Evolutionary conservation across 148 eudicot genomes (phyloP), one percentile per base, ranked within the genome.

Genomic region (Pharnaceum exiguum): DNA sequence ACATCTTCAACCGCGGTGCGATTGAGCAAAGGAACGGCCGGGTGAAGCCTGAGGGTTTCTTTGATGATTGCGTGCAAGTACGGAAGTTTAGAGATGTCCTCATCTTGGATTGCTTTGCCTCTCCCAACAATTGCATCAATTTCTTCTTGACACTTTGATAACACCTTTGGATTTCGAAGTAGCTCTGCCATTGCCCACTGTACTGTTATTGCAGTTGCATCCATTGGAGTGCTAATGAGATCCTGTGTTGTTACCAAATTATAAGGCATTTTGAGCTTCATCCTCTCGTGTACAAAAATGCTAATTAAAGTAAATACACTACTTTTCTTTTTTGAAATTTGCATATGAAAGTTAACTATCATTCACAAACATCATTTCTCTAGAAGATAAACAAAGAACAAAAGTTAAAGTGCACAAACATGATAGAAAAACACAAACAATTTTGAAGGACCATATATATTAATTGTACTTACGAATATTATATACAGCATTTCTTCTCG

Each of bases 51-150:
- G 5, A 60, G 25, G 13, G 86, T 77, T 46, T 83, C 89, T 16
- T 78, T 80, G 29, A 83, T 60, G 3, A 84, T 70, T 23, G 90
- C 90, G 48, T 71, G 60, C 22, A 84, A 71, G 75, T 84, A 84
- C n/a, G 86, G 86, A 33, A 81, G 83, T 3, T 56, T 26, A 0
- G 71, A 67, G 8, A 80, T 47, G 65, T 44, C 11, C 21, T 38
- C 18, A n/a, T 60, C 55, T 10, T n/a, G 8, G 9, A 22, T 13
- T 1, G 8, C 7, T 36, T 72, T 47, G 10, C 17, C 46, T 39
- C 44, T 43, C 9, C 59, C 59, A 55, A 43, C 10, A n/a, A 40
- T 30, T 10, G 16, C 15, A 12, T 67, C 18, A 10, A 67, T 46
- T 37, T 67, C 71, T 42, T 43, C 42, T 68, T 31, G 60, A 4